Evolutionary conservation across 2,329 filamentous ascomycete genomes (phyloP).

Genomic region (Penicillium sp.): DNA sequence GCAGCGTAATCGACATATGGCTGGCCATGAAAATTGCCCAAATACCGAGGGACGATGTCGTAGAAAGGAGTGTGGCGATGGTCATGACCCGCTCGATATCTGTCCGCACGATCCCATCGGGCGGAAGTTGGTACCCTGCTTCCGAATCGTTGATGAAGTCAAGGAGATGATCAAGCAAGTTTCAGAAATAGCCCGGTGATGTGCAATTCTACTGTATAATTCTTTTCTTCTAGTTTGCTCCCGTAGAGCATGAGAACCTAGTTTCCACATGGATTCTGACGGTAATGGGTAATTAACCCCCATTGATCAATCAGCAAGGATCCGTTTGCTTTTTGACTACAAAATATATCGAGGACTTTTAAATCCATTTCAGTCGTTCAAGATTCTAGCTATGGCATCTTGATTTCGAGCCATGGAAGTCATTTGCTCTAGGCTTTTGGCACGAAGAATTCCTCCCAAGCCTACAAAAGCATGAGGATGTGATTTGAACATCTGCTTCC

Average conservation of each 20-base stretch:
- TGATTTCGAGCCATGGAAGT: conserved; percentile 9
- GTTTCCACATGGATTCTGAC: too few species aligned
- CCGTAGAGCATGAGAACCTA: background rate
- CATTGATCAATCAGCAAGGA: background rate
- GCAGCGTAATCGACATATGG: conserved; percentile 37
- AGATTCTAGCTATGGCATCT: background rate
- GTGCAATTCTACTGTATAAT: conserved; percentile 21
- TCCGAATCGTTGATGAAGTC: conserved; percentile 40
- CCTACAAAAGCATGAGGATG: conserved; percentile 63
- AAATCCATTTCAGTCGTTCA: background rate
- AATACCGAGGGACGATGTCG: conserved; percentile 35
- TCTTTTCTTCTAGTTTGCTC: background rate
- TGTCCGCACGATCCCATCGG: conserved; percentile 35
- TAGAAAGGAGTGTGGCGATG: conserved; percentile 28
- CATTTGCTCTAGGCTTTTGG: conserved; percentile 12
- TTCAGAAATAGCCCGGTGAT: conserved; percentile 22
- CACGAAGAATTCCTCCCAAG: conserved; percentile 21
- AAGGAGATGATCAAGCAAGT: conserved; percentile 37
- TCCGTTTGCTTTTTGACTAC: conserved; percentile 25
- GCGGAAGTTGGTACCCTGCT: conserved; percentile 35
- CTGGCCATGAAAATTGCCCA: conserved; percentile 37
- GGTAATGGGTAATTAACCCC: background rate
- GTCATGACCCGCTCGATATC: conserved; percentile 36
- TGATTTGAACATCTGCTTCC: conserved; percentile 64
- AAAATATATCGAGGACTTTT: too few species aligned